Conservation (phyloP, 1,284 basidiomycete species). For the Leccinum colubrinum region DNA sequence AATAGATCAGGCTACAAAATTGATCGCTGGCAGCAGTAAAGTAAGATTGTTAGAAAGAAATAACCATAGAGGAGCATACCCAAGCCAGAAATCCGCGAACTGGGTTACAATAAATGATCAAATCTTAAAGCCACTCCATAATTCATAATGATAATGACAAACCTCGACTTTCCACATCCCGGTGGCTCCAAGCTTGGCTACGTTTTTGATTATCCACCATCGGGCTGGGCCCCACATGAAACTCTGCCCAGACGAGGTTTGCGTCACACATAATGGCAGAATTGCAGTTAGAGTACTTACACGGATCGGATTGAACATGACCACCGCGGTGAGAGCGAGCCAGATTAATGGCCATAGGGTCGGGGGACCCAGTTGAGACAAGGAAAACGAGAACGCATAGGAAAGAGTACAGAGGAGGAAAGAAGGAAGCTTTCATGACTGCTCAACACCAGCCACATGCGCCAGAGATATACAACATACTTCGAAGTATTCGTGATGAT, state of each 20-base stretch:
- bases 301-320: conserved; percentile 79
- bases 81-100: conserved; percentile 84
- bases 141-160: conserved; percentile 16
- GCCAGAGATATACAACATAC: conserved; percentile 35
- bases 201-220: conserved; percentile 74
- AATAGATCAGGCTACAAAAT: conserved; percentile 73
- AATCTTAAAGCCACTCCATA: not conserved
- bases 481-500: conserved; percentile 84
- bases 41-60: conserved; percentile 20
- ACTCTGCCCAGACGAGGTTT: conserved; percentile 3
- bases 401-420: conserved; percentile 74
- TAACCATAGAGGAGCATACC: conserved; percentile 40
- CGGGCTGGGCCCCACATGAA: conserved; percentile 42
- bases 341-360: conserved; percentile 82
- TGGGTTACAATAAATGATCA: conserved; percentile 24
- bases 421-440: conserved; percentile 61
- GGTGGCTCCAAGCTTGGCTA: conserved; percentile 63
- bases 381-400: conserved; percentile 85
- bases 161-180: conserved; percentile 80
- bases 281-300: conserved; percentile 39
- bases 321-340: conserved; percentile 61
- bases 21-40: conserved; percentile 61
- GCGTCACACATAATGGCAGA: not conserved
- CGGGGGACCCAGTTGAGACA: conserved; percentile 55
- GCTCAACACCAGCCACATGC: not conserved